Conservation (phyloP, 768 basidiomycete genomes). For the Gloeopeniophorella convolvens region DNA sequence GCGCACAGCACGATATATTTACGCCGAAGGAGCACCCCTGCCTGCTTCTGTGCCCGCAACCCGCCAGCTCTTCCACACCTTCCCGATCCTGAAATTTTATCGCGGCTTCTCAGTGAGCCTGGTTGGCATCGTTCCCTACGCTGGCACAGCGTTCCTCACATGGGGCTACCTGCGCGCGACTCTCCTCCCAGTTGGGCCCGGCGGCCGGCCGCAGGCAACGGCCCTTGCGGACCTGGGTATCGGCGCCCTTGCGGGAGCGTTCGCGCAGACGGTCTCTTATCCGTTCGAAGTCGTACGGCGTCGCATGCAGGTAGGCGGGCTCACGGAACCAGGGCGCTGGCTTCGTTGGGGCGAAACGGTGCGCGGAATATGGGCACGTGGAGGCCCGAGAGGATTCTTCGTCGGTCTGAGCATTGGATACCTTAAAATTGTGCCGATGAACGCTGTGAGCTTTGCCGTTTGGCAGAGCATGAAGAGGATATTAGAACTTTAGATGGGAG, state of each 20-base stretch:
- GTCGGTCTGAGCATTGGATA: slow-evolving; percentile 90
- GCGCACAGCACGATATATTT: slow-evolving; percentile 57
- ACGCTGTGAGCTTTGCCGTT: slow-evolving; percentile 83
- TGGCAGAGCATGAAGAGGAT: slow-evolving; percentile 77
- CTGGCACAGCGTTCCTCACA: slow-evolving; percentile 88
- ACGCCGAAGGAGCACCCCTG: slow-evolving; percentile 48
- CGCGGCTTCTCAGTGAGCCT: slow-evolving; percentile 95
- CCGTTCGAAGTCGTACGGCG: slow-evolving; percentile 91
- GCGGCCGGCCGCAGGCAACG: slow-evolving; percentile 25
- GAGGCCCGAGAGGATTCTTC: slow-evolving; percentile 87
- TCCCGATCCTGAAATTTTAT: slow-evolving; percentile 86
- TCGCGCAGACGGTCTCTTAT: slow-evolving; percentile 87
- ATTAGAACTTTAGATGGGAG: slow-evolving; percentile 27
- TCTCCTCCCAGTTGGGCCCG: slow-evolving; percentile 42
- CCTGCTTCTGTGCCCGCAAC: slow-evolving; percentile 22
- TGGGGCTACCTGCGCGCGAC: slow-evolving; percentile 74
- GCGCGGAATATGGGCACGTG: slow-evolving; percentile 50
- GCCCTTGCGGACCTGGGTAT: slow-evolving; percentile 66
- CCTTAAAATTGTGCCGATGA: slow-evolving; percentile 94
- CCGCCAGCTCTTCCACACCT: slow-evolving; percentile 42
- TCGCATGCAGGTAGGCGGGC: slow-evolving; percentile 92
- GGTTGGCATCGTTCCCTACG: slow-evolving; percentile 90
- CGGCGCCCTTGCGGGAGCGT: slow-evolving; percentile 79
- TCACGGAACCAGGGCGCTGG: slow-evolving; percentile 70
- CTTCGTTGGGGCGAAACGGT: slow-evolving; percentile 76